A percentile compares a stretch with the other conserved stretches of the same genome.
Evolutionary conservation across 2,329 filamentous ascomycete genomes (phyloP).

Genomic region (Colletotrichum lini): DNA sequence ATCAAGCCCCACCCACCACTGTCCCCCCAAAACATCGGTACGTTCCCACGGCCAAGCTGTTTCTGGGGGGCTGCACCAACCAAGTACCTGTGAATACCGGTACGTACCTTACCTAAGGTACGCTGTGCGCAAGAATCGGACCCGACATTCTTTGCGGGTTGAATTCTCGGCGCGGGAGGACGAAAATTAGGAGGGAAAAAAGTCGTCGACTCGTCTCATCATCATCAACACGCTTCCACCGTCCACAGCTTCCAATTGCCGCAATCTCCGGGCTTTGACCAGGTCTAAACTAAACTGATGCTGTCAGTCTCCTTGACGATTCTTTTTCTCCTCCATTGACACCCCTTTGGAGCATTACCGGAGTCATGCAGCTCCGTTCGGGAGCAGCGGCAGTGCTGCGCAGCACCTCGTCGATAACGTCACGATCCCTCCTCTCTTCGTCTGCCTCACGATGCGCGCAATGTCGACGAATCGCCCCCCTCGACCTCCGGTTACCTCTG

Average conservation of each 20-base stretch:
- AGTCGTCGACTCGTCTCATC: slow-evolving; percentile 32
- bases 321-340: slow-evolving; percentile 24
- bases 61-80: too few species aligned
- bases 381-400: slow-evolving; percentile 67
- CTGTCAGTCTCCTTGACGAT: slow-evolving; percentile 8
- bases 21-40: slow-evolving; percentile 3
- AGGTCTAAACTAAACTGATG: slow-evolving; percentile 19
- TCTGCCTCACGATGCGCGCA: slow-evolving; percentile 50
- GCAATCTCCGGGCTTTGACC: slow-evolving; percentile 2
- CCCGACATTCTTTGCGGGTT: background rate
- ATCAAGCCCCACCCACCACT: background rate
- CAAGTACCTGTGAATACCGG: too few species aligned
- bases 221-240: slow-evolving; percentile 14
- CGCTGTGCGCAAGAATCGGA: slow-evolving; percentile 18
- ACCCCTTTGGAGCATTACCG: slow-evolving; percentile 43
- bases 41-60: background rate
- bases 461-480: slow-evolving; percentile 52
- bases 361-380: slow-evolving; percentile 68
- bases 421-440: slow-evolving; percentile 39
- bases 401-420: slow-evolving; percentile 51
- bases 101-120: slow-evolving; percentile 35
- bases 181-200: slow-evolving; percentile 41
- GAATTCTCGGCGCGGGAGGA: slow-evolving; percentile 9
- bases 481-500: slow-evolving; percentile 52
- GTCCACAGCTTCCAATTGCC: slow-evolving; percentile 34